Conservation (phyloP, 106 monocot genomes). For the Allium sativum region DNA sequence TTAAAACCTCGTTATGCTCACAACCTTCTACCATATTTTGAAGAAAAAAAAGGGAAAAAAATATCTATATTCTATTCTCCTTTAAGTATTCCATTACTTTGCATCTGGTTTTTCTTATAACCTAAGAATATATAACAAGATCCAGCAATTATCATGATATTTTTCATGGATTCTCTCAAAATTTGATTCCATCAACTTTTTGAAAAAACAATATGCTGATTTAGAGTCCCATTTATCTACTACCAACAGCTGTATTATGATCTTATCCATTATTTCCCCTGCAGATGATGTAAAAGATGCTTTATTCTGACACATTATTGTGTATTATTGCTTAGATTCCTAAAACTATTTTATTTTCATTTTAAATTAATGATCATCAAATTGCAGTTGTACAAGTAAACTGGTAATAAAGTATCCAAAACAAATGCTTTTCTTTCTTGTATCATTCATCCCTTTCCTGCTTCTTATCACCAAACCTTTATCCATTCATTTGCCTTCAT, state of each 20-base stretch:
- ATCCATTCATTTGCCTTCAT: conserved; percentile 30
- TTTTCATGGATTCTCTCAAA: neutral
- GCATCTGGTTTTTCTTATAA: neutral
- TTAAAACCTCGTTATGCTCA: neutral
- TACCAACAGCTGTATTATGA: no score
- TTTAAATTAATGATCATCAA: no score
- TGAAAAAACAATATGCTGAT: no score
- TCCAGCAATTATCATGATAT: neutral
- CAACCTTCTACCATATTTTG: neutral
- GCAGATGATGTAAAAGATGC: neutral
- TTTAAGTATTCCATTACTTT: neutral
- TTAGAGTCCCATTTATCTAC: no score
- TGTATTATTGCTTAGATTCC: neutral
- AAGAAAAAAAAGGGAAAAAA: no score
- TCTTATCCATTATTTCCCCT: no score
- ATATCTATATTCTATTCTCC: neutral
- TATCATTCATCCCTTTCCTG: conserved; percentile 44
- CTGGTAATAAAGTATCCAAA: neutral
- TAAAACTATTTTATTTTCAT: neutral
- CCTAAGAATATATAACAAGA: neutral
- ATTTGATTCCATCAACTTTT: no score
- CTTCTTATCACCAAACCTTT: conserved; percentile 29
- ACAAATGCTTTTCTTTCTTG: conserved; percentile 48
- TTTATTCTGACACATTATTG: neutral
- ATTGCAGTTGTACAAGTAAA: no score